These are phyloP conservation scores for Ceratonia siliqua DNA, from an alignment of 306 rosid genomes.

Conservation along the genomic window DNA sequence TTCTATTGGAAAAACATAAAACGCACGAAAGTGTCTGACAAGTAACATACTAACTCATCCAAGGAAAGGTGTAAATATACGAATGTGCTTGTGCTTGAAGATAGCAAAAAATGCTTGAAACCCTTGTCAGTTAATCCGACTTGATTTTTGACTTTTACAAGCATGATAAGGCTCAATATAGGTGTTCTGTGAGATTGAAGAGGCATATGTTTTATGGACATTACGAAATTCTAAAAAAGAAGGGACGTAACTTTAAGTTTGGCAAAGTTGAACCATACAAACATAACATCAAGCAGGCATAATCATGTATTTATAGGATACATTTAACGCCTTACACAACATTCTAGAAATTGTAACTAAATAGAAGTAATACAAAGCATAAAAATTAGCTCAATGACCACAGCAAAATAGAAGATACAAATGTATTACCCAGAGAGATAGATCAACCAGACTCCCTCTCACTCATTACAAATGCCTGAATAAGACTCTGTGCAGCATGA, in stretches of 20 bases:
- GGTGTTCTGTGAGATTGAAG: slow-evolving; percentile 20
- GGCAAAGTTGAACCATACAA: slow-evolving; percentile 13
- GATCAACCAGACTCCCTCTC: slow-evolving; percentile 75
- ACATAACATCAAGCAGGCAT: slow-evolving; percentile 27
- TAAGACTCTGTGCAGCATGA: slow-evolving; percentile 97
- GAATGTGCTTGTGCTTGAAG: slow-evolving; percentile 18
- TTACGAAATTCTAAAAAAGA: slow-evolving; percentile 9
- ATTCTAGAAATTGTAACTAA: slow-evolving; percentile 29
- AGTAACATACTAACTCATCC: neutral
- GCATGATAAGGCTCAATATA: slow-evolving; percentile 21
- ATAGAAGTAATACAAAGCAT: slow-evolving; percentile 10
- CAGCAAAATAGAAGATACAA: slow-evolving; percentile 28
- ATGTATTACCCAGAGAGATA: slow-evolving; percentile 46
- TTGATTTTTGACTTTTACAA: slow-evolving; percentile 12
- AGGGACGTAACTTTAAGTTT: slow-evolving; percentile 20
- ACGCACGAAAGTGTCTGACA: neutral
- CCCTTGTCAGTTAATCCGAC: slow-evolving; percentile 4
- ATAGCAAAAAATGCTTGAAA: slow-evolving; percentile 3
- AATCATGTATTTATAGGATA: slow-evolving; percentile 26
- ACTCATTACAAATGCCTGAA: slow-evolving; percentile 94
- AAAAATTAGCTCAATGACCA: slow-evolving; percentile 23
- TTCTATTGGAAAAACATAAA: neutral
- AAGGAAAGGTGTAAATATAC: neutral
- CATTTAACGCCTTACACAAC: slow-evolving; percentile 32
- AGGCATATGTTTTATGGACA: slow-evolving; percentile 5